Conservation (phyloP, 1,139 yeast genomes). For the Saccharomyces hybrid region DNA sequence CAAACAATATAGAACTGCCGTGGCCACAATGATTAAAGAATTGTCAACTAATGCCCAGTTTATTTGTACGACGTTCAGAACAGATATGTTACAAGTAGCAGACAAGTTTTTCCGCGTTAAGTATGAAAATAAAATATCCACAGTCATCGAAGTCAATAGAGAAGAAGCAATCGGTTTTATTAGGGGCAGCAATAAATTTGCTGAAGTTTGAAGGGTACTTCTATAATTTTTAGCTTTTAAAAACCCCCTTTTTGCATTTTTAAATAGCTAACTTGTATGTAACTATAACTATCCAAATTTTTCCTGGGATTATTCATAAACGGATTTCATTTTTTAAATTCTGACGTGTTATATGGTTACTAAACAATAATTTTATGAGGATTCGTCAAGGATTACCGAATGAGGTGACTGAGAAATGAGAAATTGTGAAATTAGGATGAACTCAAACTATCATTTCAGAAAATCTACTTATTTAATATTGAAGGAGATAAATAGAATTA, state of each 20-base stretch:
- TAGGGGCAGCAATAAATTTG: conserved; percentile 42
- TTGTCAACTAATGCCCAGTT: conserved; percentile 71
- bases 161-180: conserved; percentile 76
- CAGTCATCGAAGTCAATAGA: conserved; percentile 60
- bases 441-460: background rate
- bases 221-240: background rate
- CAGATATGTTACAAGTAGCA: conserved; percentile 85
- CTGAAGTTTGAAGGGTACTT: conserved; percentile 13
- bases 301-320: no score
- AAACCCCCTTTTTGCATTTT: background rate
- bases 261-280: background rate
- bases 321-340: no score
- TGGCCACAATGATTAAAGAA: conserved; percentile 65
- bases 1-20: conserved; percentile 83
- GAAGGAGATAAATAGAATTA: background rate
- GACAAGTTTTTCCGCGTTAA: conserved; percentile 83
- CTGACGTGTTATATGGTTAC: background rate
- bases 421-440: background rate
- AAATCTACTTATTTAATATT: background rate
- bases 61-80: conserved; percentile 91
- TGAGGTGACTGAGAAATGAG: background rate
- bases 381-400: no score
- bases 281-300: background rate
- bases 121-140: conserved; percentile 75
- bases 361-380: background rate